phyloP scores from a whole-genome alignment of 257 asterid genomes.

The Plantago major region DNA sequence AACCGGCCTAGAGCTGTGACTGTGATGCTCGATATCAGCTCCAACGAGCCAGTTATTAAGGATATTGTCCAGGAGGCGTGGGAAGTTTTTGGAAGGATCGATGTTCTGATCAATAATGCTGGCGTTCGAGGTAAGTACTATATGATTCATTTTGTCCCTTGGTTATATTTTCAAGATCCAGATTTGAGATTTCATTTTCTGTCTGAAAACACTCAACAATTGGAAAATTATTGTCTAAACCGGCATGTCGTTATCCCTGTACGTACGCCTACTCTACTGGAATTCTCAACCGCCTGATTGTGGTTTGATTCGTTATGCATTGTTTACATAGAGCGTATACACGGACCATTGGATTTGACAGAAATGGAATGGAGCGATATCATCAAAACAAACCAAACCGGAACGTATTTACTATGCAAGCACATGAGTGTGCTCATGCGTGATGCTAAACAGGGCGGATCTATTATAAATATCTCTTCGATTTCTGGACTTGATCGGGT shows the following conservation, averaged over 20 bases:
- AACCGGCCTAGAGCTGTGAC: slow-evolving; percentile 22
- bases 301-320: not conserved
- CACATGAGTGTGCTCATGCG: slow-evolving; percentile 27
- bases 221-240: too few species aligned
- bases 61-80: slow-evolving; percentile 33
- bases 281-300: too few species aligned
- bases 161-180: too few species aligned
- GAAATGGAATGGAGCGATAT: slow-evolving; percentile 30
- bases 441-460: slow-evolving; percentile 25
- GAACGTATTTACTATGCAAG: slow-evolving; percentile 36
- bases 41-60: slow-evolving; percentile 17
- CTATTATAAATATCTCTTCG: slow-evolving; percentile 39
- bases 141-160: too few species aligned
- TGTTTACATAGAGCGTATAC: slow-evolving; percentile 6
- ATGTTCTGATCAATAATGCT: slow-evolving; percentile 38
- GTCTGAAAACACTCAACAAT: too few species aligned
- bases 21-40: slow-evolving; percentile 32
- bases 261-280: too few species aligned
- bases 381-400: slow-evolving; percentile 27
- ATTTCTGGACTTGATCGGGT: slow-evolving; percentile 27
- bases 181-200: too few species aligned
- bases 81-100: slow-evolving; percentile 36
- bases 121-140: slow-evolving; percentile 29
- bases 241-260: too few species aligned
- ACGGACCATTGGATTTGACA: slow-evolving; percentile 21